A percentile compares a stretch with the other conserved stretches of the same genome.
phyloP scores from a whole-genome alignment of 441 rosid genomes.

The Hura crepitans region DNA sequence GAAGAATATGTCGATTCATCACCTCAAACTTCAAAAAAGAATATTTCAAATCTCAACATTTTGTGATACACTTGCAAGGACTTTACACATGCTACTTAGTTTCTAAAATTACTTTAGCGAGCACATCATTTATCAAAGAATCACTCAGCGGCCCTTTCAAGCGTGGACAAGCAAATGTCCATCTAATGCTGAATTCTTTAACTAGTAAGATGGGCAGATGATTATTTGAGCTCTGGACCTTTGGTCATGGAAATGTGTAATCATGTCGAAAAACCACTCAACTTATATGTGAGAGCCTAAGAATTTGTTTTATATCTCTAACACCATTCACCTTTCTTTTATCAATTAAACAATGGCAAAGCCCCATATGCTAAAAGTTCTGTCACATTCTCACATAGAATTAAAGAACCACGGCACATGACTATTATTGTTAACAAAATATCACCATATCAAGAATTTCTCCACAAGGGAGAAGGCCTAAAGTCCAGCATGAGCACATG shows the following conservation, averaged over 20 bases:
- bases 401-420: background rate
- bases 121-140: background rate
- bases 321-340: background rate
- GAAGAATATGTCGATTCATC: background rate
- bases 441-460: background rate
- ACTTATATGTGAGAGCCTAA: background rate
- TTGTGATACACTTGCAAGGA: background rate
- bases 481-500: too few relatives aligned
- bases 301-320: background rate
- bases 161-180: background rate
- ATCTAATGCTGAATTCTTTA: background rate
- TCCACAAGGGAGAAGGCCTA: too few relatives aligned
- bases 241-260: background rate
- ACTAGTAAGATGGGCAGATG: background rate
- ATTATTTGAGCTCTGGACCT: background rate
- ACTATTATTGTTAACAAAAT: background rate
- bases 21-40: background rate
- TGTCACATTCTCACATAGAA: background rate
- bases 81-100: background rate
- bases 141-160: too few relatives aligned
- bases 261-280: background rate
- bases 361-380: background rate
- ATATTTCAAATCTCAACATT: background rate
- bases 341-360: background rate
- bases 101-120: background rate